Percentiles rank a stretch among this genome's conserved stretches.
Conservation (phyloP, 2,329 filamentous ascomycete genomes). For the Xylariales sp. region DNA sequence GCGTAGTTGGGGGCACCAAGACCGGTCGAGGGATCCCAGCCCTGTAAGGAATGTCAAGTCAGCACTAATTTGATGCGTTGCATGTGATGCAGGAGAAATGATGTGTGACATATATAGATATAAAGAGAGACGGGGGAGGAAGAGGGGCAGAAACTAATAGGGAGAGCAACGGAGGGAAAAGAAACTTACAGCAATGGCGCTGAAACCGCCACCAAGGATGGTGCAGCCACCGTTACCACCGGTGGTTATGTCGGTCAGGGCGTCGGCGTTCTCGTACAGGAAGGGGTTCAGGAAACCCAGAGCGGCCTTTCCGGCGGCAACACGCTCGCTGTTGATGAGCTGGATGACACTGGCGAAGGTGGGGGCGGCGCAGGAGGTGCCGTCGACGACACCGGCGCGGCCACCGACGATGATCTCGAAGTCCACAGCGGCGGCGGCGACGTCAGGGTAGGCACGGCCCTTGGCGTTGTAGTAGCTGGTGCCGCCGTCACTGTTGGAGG, state of each 20-base stretch:
- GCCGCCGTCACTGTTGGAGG: slow-evolving; percentile 19
- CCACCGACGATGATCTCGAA: slow-evolving; percentile 35
- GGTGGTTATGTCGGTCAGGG: slow-evolving; percentile 35
- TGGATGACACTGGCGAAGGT: slow-evolving; percentile 51
- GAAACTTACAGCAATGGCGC: slow-evolving; percentile 2
- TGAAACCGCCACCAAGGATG: slow-evolving; percentile 4
- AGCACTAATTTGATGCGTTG: slow-evolving; percentile 16
- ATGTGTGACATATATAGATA: too few species aligned
- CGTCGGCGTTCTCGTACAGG: slow-evolving; percentile 26
- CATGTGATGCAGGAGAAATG: slow-evolving; percentile 19
- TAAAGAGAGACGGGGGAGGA: too few species aligned
- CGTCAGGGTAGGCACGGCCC: slow-evolving; percentile 49
- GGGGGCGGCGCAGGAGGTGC: slow-evolving; percentile 44
- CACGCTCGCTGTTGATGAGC: slow-evolving; percentile 49
- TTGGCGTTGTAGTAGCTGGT: slow-evolving; percentile 15
- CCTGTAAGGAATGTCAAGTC: slow-evolving; percentile 7
- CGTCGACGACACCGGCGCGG: slow-evolving; percentile 15
- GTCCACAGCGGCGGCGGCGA: slow-evolving; percentile 40
- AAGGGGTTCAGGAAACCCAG: slow-evolving; percentile 51
- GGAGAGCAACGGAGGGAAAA: too few species aligned
- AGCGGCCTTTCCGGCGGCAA: slow-evolving; percentile 40
- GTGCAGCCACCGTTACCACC: slow-evolving; percentile 36
- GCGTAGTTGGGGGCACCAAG: slow-evolving; percentile 22
- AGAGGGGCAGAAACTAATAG: too few species aligned
- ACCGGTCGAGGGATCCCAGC: slow-evolving; percentile 28